A percentile compares a stretch with the other conserved stretches of the same genome.
phyloP scores from a whole-genome alignment of 345 rosid genomes.

The Ricinus communis region DNA sequence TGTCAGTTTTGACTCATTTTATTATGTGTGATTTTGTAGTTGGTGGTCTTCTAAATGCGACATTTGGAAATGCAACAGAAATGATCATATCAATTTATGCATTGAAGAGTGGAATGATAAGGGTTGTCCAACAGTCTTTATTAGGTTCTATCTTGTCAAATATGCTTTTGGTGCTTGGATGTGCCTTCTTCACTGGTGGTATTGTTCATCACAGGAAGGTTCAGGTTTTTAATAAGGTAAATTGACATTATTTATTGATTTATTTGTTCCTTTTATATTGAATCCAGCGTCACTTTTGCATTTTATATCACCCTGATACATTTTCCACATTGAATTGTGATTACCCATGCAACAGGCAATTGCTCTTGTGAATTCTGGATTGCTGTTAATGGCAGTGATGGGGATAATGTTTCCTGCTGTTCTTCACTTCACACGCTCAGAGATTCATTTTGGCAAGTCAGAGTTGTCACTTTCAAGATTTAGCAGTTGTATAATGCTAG shows the following conservation, averaged over 20 bases:
- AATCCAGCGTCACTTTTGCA: not conserved
- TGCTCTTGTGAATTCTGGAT: conserved; percentile 78
- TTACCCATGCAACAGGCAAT: conserved; percentile 56
- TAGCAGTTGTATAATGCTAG: conserved; percentile 88
- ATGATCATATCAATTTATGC: conserved; percentile 87
- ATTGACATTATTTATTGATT: not conserved
- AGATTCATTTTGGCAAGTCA: conserved; percentile 78
- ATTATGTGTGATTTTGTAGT: conserved; percentile 34
- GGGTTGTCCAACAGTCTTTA: conserved; percentile 85
- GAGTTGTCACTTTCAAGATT: conserved; percentile 93
- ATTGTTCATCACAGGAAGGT: conserved; percentile 61
- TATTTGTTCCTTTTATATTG: not conserved
- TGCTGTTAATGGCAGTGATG: conserved; percentile 97
- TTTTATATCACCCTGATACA: not conserved
- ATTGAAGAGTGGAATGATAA: conserved; percentile 67
- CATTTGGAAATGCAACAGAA: conserved; percentile 94
- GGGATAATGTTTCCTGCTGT: conserved; percentile 92
- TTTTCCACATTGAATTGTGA: conserved; percentile 20
- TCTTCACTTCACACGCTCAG: conserved; percentile 80
- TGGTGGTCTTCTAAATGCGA: conserved; percentile 91
- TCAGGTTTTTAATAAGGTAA: conserved; percentile 82
- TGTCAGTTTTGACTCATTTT: too few relatives aligned
- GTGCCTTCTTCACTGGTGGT: conserved; percentile 90
- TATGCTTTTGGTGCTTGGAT: conserved; percentile 94
- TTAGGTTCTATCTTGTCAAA: conserved; percentile 90